Evolutionary conservation across 2,329 filamentous ascomycete genomes (phyloP), one percentile per base, ranked within the genome.

Genomic region (Cylindrodendrum hubeiense): DNA sequence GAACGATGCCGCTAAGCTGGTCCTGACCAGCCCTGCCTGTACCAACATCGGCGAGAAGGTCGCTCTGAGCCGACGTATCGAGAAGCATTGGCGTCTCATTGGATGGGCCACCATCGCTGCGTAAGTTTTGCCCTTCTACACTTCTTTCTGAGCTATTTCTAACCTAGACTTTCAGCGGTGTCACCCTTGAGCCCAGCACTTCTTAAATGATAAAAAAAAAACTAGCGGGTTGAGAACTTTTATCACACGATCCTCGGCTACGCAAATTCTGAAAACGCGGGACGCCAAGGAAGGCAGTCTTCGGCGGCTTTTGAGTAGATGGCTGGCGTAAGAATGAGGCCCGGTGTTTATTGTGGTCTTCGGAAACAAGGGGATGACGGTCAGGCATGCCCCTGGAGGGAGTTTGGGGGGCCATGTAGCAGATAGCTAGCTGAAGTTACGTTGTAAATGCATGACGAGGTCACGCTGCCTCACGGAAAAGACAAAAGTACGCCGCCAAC

Each of bases 31-130:
- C 79, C 95, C 95, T 47, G 96, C 96, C 63, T 99, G 96, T 86
- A 99, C 96, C 54, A 95, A 97, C 80, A 91, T 98, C 77, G 95
- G 95, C 71, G 95, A 99, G 87, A 98, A 99, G 91, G 95, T 99
- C 77, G 96, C 96, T 44, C 87, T 99, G 77, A 94, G 91, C 80
- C 89, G 96, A 84, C 93, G 96, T 90, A 98, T 98, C 77, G 96
- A 99, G 84, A 98, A 98, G 90, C 95, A 98, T 84, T 98, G 95
- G 95, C 93, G 94, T 84, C 87, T 97, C 78, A 97, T 97, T 76
- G 93, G 94, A 75, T 97, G 93, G 93, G 92, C 92, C 65, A 94
- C 92, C 71, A 93, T 94, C 79, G 90, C 91, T 74, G 86, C 86
- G 86, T 88, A 84, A 84, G 86, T 85, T 67, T 21, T 22, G n/a